A percentile compares a stretch with the other conserved stretches of the same genome.
These are phyloP conservation scores for Marsdenia floribunda DNA, from an alignment of 257 asterid genomes.

Conservation along the genomic window DNA sequence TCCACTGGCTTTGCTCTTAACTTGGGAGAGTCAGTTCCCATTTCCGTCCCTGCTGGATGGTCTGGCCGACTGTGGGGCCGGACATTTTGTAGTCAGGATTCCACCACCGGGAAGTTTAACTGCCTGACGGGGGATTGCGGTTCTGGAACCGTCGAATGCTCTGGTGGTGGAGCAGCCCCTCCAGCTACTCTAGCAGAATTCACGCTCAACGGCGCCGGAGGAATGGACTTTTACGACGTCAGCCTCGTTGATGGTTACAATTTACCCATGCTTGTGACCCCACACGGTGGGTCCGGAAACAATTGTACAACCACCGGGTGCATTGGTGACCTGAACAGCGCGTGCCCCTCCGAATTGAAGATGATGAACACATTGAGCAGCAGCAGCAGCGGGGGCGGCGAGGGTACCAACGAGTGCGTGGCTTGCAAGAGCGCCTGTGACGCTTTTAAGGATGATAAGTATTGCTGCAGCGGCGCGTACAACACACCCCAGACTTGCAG, in stretches of 20 bases:
- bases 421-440: conserved; percentile 67
- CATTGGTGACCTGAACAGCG: conserved; percentile 46
- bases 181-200: conserved; percentile 76
- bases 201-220: conserved; percentile 64
- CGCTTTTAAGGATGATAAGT: conserved; percentile 26
- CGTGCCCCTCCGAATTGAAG: conserved; percentile 59
- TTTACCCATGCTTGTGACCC: conserved; percentile 62
- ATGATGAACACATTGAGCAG: conserved; percentile 16
- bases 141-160: conserved; percentile 52
- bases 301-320: conserved; percentile 67
- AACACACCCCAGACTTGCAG: conserved; percentile 35
- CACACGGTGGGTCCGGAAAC: conserved; percentile 48
- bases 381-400: conserved; percentile 9
- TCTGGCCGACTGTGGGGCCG: conserved; percentile 79
- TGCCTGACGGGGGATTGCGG: conserved; percentile 72
- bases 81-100: conserved; percentile 42
- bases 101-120: conserved; percentile 43
- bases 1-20: conserved; percentile 52
- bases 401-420: conserved; percentile 22
- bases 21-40: conserved; percentile 37
- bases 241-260: conserved; percentile 84
- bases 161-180: conserved; percentile 53
- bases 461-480: conserved; percentile 38
- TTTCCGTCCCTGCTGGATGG: conserved; percentile 53
- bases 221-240: conserved; percentile 69